Base-by-base conservation (phyloP, 768 basidiomycete genomes). In the Serendipita vermifera region DNA sequence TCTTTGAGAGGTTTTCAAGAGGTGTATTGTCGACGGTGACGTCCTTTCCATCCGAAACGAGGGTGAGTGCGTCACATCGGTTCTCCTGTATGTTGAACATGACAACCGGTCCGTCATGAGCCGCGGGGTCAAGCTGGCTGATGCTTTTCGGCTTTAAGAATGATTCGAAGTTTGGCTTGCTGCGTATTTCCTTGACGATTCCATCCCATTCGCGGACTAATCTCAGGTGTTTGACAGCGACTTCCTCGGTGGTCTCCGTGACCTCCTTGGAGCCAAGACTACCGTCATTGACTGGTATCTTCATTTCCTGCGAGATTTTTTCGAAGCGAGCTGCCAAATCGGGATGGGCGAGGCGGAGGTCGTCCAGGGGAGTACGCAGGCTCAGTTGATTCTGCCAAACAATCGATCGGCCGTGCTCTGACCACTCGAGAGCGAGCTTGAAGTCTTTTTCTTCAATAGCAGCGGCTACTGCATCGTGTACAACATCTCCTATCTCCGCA, bases 351-450 rank as follows among this genome's bases (percentile, higher is more conserved):
- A 17, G 20, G 14, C 43, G 48, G 15, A 68, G 60, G 36, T 59
- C 57, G 41, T 68, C 66, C 3, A 66, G 35, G 5, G 67, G 62
- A 7, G 64, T 61, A 3, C 63, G 62, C 11, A 66, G 64, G 26
- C 64, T 58, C 22, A 61, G 53, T 4, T 66, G 32, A 40, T 68
- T 64, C 22, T 58, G 61, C 67, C 67, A 68, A 5, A 65, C 61
- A 9, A 65, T 55, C 9, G 61, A 62, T 3, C 64, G 64, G 3
- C 66, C 64, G 39, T 67, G 63, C 41, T 69, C 67, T 41, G 67
- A 43, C 61, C 66, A 64, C 57, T 66, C 64, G 9, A 67, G 26
- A 4, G 65, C 66, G 31, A 35, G 53, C 35, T 60, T 43, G 20
- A 22, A 24, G 22, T 60, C 9, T 7, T 41, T 26, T 17, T 20